These are phyloP conservation scores for Fusarium sp. DNA, from an alignment of 2,329 filamentous ascomycete genomes.

Conservation along the genomic window DNA sequence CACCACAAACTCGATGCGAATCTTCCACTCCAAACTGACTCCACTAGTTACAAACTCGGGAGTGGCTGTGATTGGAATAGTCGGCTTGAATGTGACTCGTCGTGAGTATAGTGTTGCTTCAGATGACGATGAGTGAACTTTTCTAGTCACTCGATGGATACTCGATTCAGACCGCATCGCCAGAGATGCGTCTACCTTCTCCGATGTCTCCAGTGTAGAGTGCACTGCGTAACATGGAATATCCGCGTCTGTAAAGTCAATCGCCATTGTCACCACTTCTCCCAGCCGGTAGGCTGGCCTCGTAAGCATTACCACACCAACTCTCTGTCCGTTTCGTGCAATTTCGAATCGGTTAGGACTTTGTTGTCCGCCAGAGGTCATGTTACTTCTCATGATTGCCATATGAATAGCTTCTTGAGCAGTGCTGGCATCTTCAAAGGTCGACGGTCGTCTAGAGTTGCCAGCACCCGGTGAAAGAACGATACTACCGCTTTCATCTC, in stretches of 20 bases:
- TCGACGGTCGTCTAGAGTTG: slow-evolving; percentile 64
- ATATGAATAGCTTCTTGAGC: slow-evolving; percentile 90
- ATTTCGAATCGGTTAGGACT: slow-evolving; percentile 97
- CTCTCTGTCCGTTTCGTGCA: slow-evolving; percentile 87
- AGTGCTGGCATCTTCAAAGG: slow-evolving; percentile 65
- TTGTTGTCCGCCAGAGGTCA: slow-evolving; percentile 72
- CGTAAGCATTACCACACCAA: slow-evolving; percentile 88
- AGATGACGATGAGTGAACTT: slow-evolving; percentile 78
- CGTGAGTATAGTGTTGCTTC: slow-evolving; percentile 86
- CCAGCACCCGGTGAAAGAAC: slow-evolving; percentile 74
- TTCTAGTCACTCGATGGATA: slow-evolving; percentile 85
- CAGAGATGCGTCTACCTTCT: slow-evolving; percentile 81
- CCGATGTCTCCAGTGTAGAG: slow-evolving; percentile 83
- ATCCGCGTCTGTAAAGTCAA: slow-evolving; percentile 82
- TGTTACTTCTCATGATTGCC: slow-evolving; percentile 84
- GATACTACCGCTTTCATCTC: slow-evolving; percentile 63
- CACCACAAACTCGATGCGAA: slow-evolving; percentile 92
- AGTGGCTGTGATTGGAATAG: slow-evolving; percentile 83
- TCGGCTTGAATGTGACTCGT: slow-evolving; percentile 80
- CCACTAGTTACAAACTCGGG: slow-evolving; percentile 93
- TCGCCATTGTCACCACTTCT: slow-evolving; percentile 82
- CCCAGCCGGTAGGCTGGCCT: slow-evolving; percentile 89
- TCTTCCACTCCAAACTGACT: slow-evolving; percentile 85
- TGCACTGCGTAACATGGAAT: slow-evolving; percentile 88
- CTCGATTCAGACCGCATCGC: slow-evolving; percentile 87